Evolutionary conservation across 192 early-diverging fungal species (phyloP), one percentile per base, ranked within the genome.

Genomic region (Coemansia furcata): DNA sequence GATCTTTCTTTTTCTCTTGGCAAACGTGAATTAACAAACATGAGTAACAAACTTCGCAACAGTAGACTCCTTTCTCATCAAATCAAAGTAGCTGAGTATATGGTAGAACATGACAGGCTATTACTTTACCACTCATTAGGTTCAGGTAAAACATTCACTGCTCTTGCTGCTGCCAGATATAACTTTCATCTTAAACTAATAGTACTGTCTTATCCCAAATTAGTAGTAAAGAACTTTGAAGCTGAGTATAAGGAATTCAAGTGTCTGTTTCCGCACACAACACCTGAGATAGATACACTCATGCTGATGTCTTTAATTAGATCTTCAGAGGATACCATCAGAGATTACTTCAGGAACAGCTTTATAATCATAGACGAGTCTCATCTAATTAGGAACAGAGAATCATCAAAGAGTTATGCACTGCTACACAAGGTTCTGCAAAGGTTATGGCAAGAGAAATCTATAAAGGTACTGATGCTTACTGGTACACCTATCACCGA

Each of bases 291-390:
- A 54, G 37, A 62, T 4, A 17, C 35, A 29, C 26, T 43, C 14
- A 61, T 69, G 60, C 29, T 54, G 33, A 54, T 62, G 60, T 39
- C 59, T 39, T 23, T 60, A 29, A 23, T 52, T 12, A 52, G 29
- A 3, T 26, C 29, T 52, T 29, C 23, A 29, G 49, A 52, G 32
- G 35, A 69, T n/a, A 39, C 42, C n/a, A 37, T 69, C 17, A 32
- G 23, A 62, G 58, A 62, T 32, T 54, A 50, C 29, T 42, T 69
- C 4, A 19, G 60, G 10, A 38, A 37, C 5, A 69, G 60, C 19
- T 69, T 69, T 49, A 62, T 69, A n/a, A 43, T 69, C 26, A 62
- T 69, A 50, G 67, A 69, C 32, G 67, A 69, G 38, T 47, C 60
- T 47, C 67, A 69, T 62, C 23, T 43, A 15, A 11, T 63, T n/a